These are phyloP conservation scores for Sugiyamaella marilandica DNA, from an alignment of 805 yeast species.

Conservation along the genomic window DNA sequence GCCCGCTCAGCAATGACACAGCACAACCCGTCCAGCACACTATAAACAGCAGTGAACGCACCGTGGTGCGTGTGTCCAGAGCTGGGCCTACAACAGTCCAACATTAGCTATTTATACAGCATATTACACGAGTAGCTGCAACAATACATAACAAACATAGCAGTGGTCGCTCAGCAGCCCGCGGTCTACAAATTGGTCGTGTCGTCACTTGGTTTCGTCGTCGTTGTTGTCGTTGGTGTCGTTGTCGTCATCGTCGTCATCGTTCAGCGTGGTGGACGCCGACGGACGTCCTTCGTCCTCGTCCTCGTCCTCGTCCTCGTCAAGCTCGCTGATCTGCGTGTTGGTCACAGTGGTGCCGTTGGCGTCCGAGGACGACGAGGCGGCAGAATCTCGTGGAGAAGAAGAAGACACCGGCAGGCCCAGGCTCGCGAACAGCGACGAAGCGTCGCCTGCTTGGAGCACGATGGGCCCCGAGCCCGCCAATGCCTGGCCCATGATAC, in stretches of 20 bases:
- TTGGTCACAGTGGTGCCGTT: neutral
- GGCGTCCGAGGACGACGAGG: neutral
- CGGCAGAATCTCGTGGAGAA: neutral
- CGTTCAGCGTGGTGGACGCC: too few relatives aligned
- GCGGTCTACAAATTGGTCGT: too few relatives aligned
- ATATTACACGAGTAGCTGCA: neutral
- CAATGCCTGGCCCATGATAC: neutral
- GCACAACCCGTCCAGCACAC: too few relatives aligned
- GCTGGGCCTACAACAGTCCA: neutral
- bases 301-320: neutral
- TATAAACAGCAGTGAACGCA: too few relatives aligned
- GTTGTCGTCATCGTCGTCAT: too few relatives aligned
- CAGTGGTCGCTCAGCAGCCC: too few relatives aligned
- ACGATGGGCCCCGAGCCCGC: neutral
- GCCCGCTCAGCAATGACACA: too few relatives aligned
- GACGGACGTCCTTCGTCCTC: too few relatives aligned
- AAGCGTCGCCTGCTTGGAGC: neutral
- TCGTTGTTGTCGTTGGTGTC: too few relatives aligned
- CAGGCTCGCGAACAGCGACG: slow-evolving; percentile 1
- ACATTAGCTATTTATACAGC: slow-evolving; percentile 4
- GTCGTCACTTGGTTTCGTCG: too few relatives aligned
- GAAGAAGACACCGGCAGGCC: neutral
- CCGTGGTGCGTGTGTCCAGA: too few relatives aligned
- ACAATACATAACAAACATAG: neutral
- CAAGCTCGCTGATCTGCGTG: slow-evolving; percentile 1